phyloP scores from a whole-genome alignment of 495 filamentous ascomycete species.

The Penicillium cataractarum region DNA sequence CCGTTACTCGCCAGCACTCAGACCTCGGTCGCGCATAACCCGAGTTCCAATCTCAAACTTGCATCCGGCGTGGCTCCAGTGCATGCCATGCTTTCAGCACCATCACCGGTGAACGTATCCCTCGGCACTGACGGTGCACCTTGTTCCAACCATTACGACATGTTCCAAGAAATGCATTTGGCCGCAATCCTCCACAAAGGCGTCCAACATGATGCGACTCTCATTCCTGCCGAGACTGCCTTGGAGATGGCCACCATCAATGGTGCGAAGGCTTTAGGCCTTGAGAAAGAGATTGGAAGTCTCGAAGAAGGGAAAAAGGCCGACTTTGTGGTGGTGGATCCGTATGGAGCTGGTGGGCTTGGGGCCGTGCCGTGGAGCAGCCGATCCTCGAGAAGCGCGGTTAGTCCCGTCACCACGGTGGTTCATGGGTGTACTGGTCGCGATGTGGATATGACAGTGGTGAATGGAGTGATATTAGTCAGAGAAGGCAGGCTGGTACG shows the following conservation, averaged over 20 bases:
- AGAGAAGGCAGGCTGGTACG: slow-evolving; percentile 27
- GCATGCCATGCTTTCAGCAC: slow-evolving; percentile 32
- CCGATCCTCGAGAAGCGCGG: slow-evolving; percentile 1
- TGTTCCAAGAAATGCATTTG: slow-evolving; percentile 47
- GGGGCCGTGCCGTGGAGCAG: slow-evolving; percentile 24
- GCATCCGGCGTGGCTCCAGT: slow-evolving; percentile 44
- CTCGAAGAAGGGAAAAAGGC: slow-evolving; percentile 49
- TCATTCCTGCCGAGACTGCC: slow-evolving; percentile 40
- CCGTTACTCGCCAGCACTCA: slow-evolving; percentile 32
- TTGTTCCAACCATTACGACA: slow-evolving; percentile 45
- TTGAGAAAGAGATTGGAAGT: slow-evolving; percentile 43
- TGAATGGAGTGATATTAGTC: slow-evolving; percentile 41
- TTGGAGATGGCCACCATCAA: slow-evolving; percentile 48
- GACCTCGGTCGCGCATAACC: slow-evolving; percentile 44
- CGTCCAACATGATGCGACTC: slow-evolving; percentile 34
- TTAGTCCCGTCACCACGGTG: slow-evolving; percentile 40
- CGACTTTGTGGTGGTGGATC: slow-evolving; percentile 38
- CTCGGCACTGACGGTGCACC: slow-evolving; percentile 47
- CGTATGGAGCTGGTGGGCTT: slow-evolving; percentile 30
- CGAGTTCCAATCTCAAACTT: slow-evolving; percentile 44
- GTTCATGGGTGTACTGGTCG: slow-evolving; percentile 43
- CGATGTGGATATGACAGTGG: slow-evolving; percentile 44
- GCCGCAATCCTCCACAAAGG: slow-evolving; percentile 47
- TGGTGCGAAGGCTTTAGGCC: slow-evolving; percentile 42
- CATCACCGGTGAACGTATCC: slow-evolving; percentile 33